Evolutionary conservation across 2,329 filamentous ascomycete species (phyloP).

Genomic region (Monilinia fructigena): DNA sequence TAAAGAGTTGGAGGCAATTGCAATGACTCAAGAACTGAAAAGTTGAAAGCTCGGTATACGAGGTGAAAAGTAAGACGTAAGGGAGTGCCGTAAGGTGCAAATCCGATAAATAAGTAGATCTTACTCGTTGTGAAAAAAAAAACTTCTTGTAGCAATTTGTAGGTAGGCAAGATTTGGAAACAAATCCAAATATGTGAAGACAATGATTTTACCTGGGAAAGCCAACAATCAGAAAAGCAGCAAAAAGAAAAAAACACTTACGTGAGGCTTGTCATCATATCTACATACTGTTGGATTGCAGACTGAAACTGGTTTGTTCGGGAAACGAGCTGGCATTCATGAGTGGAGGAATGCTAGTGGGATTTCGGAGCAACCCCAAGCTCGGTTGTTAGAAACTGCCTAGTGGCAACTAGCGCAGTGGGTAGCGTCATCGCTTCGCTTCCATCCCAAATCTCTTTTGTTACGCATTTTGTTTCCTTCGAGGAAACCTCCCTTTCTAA

Average conservation of each 20-base stretch:
- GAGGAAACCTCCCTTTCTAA: too few species aligned
- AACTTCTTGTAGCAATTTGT: neutral
- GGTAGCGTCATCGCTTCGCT: neutral
- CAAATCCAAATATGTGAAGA: neutral
- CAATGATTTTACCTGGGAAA: neutral
- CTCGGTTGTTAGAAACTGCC: neutral
- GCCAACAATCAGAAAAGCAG: neutral
- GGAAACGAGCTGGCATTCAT: neutral
- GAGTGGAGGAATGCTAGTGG: constrained; percentile 6
- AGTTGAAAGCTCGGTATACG: neutral
- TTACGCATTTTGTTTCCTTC: neutral
- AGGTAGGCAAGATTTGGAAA: neutral
- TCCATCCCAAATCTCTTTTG: too few species aligned
- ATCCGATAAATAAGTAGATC: neutral
- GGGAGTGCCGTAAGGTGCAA: neutral
- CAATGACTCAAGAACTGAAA: neutral
- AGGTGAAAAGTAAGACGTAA: neutral
- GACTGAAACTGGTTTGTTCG: neutral
- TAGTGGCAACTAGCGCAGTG: neutral
- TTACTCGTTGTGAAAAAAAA: neutral
- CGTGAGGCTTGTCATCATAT: constrained; percentile 5
- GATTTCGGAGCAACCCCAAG: neutral
- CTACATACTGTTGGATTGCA: neutral
- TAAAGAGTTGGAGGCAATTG: neutral
- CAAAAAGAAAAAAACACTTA: neutral